Percentiles rank a stretch among this genome's conserved stretches.
Conservation (phyloP, 345 rosid species). For the Brassica juncea region DNA sequence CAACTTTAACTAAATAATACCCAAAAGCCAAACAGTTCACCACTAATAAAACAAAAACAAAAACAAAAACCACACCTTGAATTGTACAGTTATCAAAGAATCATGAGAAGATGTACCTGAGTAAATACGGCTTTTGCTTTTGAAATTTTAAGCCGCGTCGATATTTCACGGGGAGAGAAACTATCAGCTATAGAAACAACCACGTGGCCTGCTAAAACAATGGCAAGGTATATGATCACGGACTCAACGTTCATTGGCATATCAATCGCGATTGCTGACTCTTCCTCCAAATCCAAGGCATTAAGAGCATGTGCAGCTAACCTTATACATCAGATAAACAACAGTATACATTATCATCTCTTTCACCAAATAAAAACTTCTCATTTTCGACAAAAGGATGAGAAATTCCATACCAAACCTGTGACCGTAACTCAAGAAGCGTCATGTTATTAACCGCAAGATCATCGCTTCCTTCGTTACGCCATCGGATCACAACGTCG, state of each 20-base stretch:
- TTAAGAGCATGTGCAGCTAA: conserved; percentile 71
- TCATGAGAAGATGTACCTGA: conserved; percentile 53
- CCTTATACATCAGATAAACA: conserved; percentile 49
- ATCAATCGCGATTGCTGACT: conserved; percentile 86
- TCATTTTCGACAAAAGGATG: not conserved
- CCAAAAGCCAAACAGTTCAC: not conserved
- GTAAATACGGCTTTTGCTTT: conserved; percentile 87
- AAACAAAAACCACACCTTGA: not conserved
- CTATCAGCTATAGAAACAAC: conserved; percentile 99
- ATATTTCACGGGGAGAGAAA: conserved; percentile 80
- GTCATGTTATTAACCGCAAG: conserved; percentile 68
- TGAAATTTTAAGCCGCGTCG: conserved; percentile 85
- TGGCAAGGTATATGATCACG: conserved; percentile 87
- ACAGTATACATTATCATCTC: not conserved
- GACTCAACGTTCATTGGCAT: conserved; percentile 94
- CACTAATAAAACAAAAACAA: not conserved
- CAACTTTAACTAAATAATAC: conserved; percentile 3
- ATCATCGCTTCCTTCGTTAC: conserved; percentile 76
- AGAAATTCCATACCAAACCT: conserved; percentile 75
- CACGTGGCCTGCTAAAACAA: conserved; percentile 77
- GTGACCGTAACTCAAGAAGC: conserved; percentile 63
- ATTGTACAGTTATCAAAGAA: not conserved
- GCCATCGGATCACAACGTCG: conserved; percentile 77
- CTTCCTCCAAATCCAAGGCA: conserved; percentile 63
- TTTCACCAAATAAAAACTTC: not conserved